Base-by-base conservation (phyloP, 108 stramenopile genomes). In the Skeletonema marinoi region DNA sequence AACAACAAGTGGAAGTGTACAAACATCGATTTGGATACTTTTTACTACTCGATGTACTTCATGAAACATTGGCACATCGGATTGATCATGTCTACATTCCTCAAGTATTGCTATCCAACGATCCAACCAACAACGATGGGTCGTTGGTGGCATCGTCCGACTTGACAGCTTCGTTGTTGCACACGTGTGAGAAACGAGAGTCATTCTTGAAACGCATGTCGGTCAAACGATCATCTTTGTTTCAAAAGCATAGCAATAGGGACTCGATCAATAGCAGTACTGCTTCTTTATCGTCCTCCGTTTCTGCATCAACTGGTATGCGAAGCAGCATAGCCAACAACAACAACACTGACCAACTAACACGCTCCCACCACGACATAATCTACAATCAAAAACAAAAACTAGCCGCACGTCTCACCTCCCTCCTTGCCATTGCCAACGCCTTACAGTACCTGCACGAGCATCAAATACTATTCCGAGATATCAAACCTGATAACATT, bases 401-500 rank as follows among this genome's bases (percentile, higher is more conserved):
- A 29, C 51, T 77, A 14, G 75, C 68, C 13, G 6, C 38, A 25
- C 67, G 75, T 21, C 75, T 77, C 1, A 36, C 60, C 32, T 56
- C 38, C 21, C 60, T 77, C 35, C 68, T 68, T 51, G 21, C 41
- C 68, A 46, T 77, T 35, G 75, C 68, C 14, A 75, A 74, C 11
- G 78, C 74, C 8, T 51, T 80, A 2, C 51, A 60, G 17, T 80
- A 69, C 36, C 16, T 80, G 3, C 73, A 80, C 39, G 67, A 75
- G 2, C 67, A 80, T 32, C 65, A 66, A 6, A 65, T 87, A 51
- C 44, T 90, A 0, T 86, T 71, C 54, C 77, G 90, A 0, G 90
- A 90, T 77, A 58, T 90, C 29, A 90, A 90, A 51, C 88, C 89
- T 11, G 88, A 87, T 51, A 90, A 90, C 61, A 83, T 90, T 65